Conservation (phyloP, 805 yeast genomes). For the Starmerella roubikii region DNA sequence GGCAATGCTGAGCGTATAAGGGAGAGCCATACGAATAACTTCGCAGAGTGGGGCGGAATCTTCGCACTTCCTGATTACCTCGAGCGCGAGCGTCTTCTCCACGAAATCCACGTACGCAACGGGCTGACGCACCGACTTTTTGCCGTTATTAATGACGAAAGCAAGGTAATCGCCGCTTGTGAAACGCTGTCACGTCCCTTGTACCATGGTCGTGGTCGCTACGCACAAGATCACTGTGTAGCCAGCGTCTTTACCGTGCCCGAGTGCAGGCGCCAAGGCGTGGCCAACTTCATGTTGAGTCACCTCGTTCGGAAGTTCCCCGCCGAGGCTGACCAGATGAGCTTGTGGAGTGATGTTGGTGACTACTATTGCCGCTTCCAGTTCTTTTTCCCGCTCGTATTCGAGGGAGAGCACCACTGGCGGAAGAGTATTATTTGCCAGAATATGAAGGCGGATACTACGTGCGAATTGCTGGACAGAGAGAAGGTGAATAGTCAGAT, state of each 20-base stretch:
- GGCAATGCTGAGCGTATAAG: conserved; percentile 1
- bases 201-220: conserved; percentile 6
- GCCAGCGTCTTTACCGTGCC: conserved; percentile 9
- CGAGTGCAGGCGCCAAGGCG: conserved; percentile 7
- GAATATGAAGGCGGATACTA: not conserved
- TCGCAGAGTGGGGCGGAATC: conserved; percentile 12
- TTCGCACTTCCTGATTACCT: conserved; percentile 6
- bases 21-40: conserved; percentile 3
- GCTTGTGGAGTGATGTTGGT: conserved; percentile 17
- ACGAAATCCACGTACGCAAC: not conserved
- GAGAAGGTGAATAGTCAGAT: not conserved
- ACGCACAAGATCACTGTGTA: conserved; percentile 7
- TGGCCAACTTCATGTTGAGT: conserved; percentile 1
- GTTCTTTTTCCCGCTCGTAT: conserved; percentile 5
- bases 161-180: conserved; percentile 6
- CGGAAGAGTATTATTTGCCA: conserved; percentile 2
- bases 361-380: conserved; percentile 11
- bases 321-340: conserved; percentile 2
- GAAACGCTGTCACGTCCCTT: conserved; percentile 13
- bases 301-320: not conserved
- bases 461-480: not conserved
- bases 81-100: conserved; percentile 4
- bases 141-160: conserved; percentile 1
- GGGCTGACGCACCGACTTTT: conserved; percentile 4
- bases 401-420: conserved; percentile 3